Conservation (phyloP, 2,329 filamentous ascomycete genomes). For the Botrytis elliptica region DNA sequence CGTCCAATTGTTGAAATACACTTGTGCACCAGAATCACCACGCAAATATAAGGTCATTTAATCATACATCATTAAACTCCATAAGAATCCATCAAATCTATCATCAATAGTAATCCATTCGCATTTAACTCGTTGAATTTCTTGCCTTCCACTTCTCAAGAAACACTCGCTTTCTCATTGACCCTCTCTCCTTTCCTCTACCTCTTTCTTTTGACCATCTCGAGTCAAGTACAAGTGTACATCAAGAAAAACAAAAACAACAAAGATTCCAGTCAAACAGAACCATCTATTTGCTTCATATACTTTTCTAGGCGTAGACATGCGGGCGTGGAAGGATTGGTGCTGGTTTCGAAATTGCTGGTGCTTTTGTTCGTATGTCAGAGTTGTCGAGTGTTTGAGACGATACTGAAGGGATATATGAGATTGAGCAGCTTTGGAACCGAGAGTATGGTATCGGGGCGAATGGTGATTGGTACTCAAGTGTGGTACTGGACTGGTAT, state of each 20-base stretch:
- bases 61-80: not conserved
- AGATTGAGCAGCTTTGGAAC: too few species aligned
- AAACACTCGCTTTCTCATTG: not conserved
- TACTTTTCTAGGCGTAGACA: not conserved
- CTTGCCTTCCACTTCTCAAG: not conserved
- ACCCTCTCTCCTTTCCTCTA: not conserved
- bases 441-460: not conserved
- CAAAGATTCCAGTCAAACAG: not conserved
- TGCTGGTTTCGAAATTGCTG: not conserved
- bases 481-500: not conserved
- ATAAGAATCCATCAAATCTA: not conserved
- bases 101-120: not conserved
- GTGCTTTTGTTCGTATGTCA: constrained; percentile 2
- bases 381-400: not conserved
- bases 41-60: not conserved
- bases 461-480: not conserved
- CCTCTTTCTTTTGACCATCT: not conserved
- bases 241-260: not conserved
- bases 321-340: not conserved
- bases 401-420: not conserved
- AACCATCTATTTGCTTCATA: not conserved
- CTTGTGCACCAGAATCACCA: too few species aligned
- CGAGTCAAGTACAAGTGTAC: not conserved
- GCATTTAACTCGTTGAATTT: not conserved
- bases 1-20: not conserved